Percentiles rank a stretch among this genome's conserved stretches.
phyloP scores from a whole-genome alignment of 495 filamentous ascomycete genomes.

The Pyrenula aspistea region DNA sequence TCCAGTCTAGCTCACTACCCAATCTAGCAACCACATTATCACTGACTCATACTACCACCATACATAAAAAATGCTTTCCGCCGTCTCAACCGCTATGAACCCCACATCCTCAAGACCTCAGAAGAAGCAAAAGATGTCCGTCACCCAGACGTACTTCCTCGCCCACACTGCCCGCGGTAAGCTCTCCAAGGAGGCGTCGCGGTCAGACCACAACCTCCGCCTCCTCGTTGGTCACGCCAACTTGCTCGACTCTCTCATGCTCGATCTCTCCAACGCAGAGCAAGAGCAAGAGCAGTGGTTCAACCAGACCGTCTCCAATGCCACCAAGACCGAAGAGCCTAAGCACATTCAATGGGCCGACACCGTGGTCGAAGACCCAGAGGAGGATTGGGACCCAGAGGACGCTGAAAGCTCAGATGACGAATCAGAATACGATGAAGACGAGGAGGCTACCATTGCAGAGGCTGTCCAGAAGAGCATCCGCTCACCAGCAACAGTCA shows the following conservation, averaged over 20 bases:
- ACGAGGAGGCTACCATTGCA: constrained; percentile 49
- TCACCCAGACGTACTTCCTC: constrained; percentile 95
- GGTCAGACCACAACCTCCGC: constrained; percentile 84
- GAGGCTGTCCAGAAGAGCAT: constrained; percentile 22
- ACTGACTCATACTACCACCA: not conserved
- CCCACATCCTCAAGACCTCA: constrained; percentile 26
- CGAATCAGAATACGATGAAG: constrained; percentile 52
- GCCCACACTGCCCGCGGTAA: constrained; percentile 92
- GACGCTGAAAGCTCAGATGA: constrained; percentile 46
- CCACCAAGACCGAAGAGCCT: constrained; percentile 41
- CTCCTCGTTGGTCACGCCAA: constrained; percentile 95
- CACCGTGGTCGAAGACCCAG: constrained; percentile 57
- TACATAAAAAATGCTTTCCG: not conserved
- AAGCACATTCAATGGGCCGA: constrained; percentile 85
- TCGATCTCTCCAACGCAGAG: constrained; percentile 89
- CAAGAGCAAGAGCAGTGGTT: constrained; percentile 96
- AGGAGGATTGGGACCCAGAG: constrained; percentile 58
- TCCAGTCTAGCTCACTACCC: not conserved
- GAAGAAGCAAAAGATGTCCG: constrained; percentile 76
- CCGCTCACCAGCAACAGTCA: constrained; percentile 15
- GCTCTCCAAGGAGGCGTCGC: constrained; percentile 82
- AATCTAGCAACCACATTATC: not conserved
- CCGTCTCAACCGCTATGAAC: not conserved
- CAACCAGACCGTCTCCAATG: constrained; percentile 82
- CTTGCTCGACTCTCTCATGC: constrained; percentile 90